phyloP scores from a whole-genome alignment of 768 basidiomycete genomes.

The Lactarius deliciosus region DNA sequence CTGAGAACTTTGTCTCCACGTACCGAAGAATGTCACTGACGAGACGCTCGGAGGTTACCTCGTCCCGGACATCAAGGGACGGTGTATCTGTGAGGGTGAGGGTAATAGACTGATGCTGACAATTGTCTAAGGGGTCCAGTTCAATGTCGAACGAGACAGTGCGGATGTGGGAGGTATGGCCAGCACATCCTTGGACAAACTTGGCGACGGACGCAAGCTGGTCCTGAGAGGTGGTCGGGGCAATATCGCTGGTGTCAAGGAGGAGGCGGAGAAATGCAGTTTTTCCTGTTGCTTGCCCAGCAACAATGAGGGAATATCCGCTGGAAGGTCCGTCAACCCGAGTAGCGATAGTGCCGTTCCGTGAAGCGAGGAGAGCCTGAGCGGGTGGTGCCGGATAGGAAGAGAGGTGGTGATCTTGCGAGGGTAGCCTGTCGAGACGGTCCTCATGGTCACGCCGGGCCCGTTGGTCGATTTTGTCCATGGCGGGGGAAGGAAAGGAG shows the following conservation, averaged over 20 bases:
- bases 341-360: slow-evolving; percentile 34
- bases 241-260: slow-evolving; percentile 74
- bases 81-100: slow-evolving; percentile 83
- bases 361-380: slow-evolving; percentile 32
- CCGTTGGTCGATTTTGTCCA: slow-evolving; percentile 59
- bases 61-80: slow-evolving; percentile 72
- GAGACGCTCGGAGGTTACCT: slow-evolving; percentile 58
- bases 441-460: slow-evolving; percentile 47
- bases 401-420: slow-evolving; percentile 32
- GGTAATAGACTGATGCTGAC: slow-evolving; percentile 49
- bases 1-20: slow-evolving; percentile 69
- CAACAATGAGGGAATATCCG: slow-evolving; percentile 73
- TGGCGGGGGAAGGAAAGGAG: slow-evolving; percentile 43
- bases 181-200: slow-evolving; percentile 73
- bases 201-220: slow-evolving; percentile 79
- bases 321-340: slow-evolving; percentile 39
- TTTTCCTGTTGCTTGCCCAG: slow-evolving; percentile 81
- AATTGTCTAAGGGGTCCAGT: slow-evolving; percentile 50
- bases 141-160: slow-evolving; percentile 71
- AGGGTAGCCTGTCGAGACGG: slow-evolving; percentile 30
- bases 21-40: slow-evolving; percentile 67
- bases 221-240: slow-evolving; percentile 60
- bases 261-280: slow-evolving; percentile 84
- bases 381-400: slow-evolving; percentile 33
- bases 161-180: slow-evolving; percentile 71